These are phyloP conservation scores for Neopestalotiopsis sp. DNA, from an alignment of 2,329 filamentous ascomycete species.

Conservation along the genomic window DNA sequence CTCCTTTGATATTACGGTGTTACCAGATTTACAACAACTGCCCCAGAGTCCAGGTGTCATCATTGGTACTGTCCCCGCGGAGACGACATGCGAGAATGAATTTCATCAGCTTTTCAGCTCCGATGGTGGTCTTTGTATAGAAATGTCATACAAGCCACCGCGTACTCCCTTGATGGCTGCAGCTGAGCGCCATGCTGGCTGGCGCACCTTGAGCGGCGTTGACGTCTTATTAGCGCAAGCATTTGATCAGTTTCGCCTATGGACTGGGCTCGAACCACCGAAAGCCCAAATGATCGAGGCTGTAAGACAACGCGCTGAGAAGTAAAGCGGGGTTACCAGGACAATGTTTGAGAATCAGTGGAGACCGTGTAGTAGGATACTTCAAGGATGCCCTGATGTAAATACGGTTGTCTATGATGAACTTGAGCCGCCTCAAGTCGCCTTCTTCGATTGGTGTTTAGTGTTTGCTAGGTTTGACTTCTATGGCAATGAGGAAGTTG, in stretches of 20 bases:
- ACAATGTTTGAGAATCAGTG: not conserved
- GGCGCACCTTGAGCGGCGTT: not conserved
- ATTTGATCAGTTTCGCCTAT: not conserved
- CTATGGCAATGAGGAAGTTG: no score
- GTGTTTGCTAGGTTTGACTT: no score
- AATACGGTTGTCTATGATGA: not conserved
- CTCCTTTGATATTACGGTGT: not conserved
- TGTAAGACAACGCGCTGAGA: not conserved
- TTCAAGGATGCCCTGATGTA: not conserved
- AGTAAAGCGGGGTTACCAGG: not conserved
- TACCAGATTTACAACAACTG: not conserved
- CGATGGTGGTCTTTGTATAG: not conserved
- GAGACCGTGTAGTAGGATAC: no score
- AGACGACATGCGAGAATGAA: not conserved
- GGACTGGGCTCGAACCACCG: not conserved
- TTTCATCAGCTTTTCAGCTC: not conserved
- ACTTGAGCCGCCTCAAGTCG: not conserved
- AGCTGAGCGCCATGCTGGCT: not conserved
- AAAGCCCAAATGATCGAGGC: not conserved
- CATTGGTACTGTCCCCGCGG: not conserved
- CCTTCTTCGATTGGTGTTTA: not conserved
- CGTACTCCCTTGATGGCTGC: not conserved
- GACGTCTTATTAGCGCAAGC: not conserved
- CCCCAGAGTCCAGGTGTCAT: not conserved
- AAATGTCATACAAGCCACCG: not conserved